Conservation (phyloP, 306 rosid species). For the Parietaria judaica region DNA sequence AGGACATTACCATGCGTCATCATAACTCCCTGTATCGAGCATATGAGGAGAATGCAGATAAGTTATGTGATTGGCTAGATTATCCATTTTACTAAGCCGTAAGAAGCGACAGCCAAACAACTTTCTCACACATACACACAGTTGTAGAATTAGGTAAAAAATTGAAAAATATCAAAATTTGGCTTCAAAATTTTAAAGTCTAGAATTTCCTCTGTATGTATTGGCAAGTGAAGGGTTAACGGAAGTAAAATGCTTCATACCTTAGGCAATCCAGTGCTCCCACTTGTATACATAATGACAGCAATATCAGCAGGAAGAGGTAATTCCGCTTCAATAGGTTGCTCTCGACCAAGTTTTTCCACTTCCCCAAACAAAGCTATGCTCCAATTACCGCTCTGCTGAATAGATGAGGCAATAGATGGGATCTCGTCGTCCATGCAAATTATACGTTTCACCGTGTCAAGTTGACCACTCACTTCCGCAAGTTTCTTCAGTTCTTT, state of each 20-base stretch:
- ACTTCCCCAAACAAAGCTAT: conserved; percentile 52
- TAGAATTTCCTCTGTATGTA: too few relatives aligned
- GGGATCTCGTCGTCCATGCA: conserved; percentile 69
- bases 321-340: conserved; percentile 54
- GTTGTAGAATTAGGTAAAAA: too few relatives aligned
- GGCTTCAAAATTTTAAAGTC: too few relatives aligned
- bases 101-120: neutral
- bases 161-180: too few relatives aligned
- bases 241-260: conserved; percentile 39
- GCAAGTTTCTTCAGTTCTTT: conserved; percentile 72
- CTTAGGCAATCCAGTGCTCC: conserved; percentile 97
- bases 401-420: conserved; percentile 36
- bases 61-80: neutral
- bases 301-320: conserved; percentile 84
- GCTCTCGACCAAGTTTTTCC: conserved; percentile 58
- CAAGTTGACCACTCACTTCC: conserved; percentile 65
- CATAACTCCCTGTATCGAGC: conserved; percentile 81
- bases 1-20: conserved; percentile 93
- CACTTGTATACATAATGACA: conserved; percentile 98
- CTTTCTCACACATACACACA: too few relatives aligned
- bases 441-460: conserved; percentile 65
- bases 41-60: conserved; percentile 2
- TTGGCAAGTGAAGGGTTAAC: conserved; percentile 10
- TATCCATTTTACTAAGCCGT: neutral
- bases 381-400: conserved; percentile 46